A percentile compares a stretch with the other conserved stretches of the same genome.
These are phyloP conservation scores for Rhodosporidiobolus sp. DNA, from an alignment of 768 basidiomycete genomes.

Conservation along the genomic window DNA sequence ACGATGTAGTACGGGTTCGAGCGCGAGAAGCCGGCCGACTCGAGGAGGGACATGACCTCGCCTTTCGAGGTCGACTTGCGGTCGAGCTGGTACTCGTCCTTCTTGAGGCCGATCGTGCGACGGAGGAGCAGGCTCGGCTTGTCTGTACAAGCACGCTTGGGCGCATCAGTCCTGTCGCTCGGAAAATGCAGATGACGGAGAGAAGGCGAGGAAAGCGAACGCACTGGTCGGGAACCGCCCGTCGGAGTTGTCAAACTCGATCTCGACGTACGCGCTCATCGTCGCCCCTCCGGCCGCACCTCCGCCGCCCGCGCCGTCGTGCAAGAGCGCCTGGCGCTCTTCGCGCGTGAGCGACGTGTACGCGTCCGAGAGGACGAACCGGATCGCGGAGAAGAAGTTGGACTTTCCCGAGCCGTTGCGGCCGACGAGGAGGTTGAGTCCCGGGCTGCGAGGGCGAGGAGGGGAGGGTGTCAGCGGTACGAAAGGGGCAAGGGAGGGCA, in stretches of 20 bases:
- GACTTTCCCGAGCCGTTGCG: constrained; percentile 97
- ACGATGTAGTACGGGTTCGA: constrained; percentile 99
- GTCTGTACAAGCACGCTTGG: constrained; percentile 52
- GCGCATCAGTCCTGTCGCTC: too few relatives aligned
- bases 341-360: constrained; percentile 93
- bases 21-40: constrained; percentile 94
- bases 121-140: constrained; percentile 81
- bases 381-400: constrained; percentile 97
- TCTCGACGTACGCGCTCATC: constrained; percentile 92
- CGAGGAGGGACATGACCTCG: constrained; percentile 94
- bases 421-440: constrained; percentile 94
- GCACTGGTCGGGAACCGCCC: constrained; percentile 74
- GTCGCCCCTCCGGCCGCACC: constrained; percentile 56
- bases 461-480: not conserved
- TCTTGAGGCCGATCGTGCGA: constrained; percentile 93
- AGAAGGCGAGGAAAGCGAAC: not conserved
- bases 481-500: not conserved
- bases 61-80: constrained; percentile 93
- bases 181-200: too few relatives aligned
- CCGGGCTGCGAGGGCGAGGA: constrained; percentile 52
- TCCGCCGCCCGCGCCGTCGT: constrained; percentile 56
- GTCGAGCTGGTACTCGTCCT: constrained; percentile 96
- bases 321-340: constrained; percentile 85
- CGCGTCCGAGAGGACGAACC: constrained; percentile 95
- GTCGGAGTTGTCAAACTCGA: constrained; percentile 92